Base-by-base conservation (phyloP, 768 basidiomycete species). In the Termitomyces sp. region DNA sequence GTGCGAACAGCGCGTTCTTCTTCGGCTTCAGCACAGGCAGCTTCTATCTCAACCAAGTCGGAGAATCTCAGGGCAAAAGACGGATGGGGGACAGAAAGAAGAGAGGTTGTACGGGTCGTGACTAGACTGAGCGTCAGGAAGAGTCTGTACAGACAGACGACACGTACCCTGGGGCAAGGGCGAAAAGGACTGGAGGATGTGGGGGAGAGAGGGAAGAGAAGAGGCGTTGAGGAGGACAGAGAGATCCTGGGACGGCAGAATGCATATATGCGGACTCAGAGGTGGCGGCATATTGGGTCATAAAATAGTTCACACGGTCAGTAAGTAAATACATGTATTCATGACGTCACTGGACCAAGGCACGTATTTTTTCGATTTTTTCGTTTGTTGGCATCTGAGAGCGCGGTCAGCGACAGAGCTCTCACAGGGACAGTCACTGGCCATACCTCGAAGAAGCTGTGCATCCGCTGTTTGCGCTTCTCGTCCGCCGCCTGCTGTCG, bases 111-210 rank as follows among this genome's bases (percentile, higher is more conserved):
- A 28, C 92, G 80, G 4, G 90, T 90, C 16, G 84, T 88, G 36
- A 94, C 92, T 94, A 62, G 16, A 48, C 42, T 46, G 44, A 26
- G 2, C 9, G 28, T 53, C 38, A 53, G 42, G 50, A 44, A 40
- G 36, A 46, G n/a, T 9, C 47, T 45, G 56, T 26, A 54, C 33
- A 58, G 59, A 24, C 48, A 38, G 56, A 54, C 36, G 53, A 63
- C 24, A 68, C 70, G 50, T 69, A 89, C 91, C 88, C 78, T 91
- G 85, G 0, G 89, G 85, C 52, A 93, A 74, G 12, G 92, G 92
- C 2, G 90, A 89, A 65, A 93, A 93, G 3, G 89, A 90, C 68
- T 93, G 91, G 30, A 93, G 77, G 57, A 94, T 82, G 63, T 87
- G 78, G 35, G 84, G 82, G 14, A 93, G 73, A 16, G 86, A 77